Percentiles rank a stretch among this genome's conserved stretches.
Evolutionary conservation across 2,329 filamentous ascomycete species (phyloP).

Genomic region (Beauveria brongniartii): DNA sequence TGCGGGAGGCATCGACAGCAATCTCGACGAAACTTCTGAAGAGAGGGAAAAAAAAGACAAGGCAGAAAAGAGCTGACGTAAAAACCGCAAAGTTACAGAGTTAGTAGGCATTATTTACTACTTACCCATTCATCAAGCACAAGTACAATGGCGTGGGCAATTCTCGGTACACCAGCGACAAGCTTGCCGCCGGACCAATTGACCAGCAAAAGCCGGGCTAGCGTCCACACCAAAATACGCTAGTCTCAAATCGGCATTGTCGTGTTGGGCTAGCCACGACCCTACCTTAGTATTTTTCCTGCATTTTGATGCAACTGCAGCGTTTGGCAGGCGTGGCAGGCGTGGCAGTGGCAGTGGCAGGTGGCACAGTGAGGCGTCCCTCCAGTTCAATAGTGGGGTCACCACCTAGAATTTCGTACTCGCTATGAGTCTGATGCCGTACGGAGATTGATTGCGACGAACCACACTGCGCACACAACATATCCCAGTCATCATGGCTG

Average conservation of each 20-base stretch:
- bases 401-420: neutral
- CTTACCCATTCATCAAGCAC: too few relatives aligned
- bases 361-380: neutral
- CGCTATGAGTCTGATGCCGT: neutral
- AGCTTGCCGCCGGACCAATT: neutral
- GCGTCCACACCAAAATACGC: neutral
- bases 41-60: too few relatives aligned
- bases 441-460: neutral
- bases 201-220: neutral
- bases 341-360: neutral
- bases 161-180: too few relatives aligned
- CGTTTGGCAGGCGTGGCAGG: neutral
- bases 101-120: too few relatives aligned
- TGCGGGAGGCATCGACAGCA: too few relatives aligned
- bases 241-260: slow-evolving; percentile 4
- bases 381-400: slow-evolving; percentile 1
- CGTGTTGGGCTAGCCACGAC: neutral
- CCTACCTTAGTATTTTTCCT: neutral
- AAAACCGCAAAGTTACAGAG: too few relatives aligned
- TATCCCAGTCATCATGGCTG: neutral
- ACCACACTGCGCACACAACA: neutral
- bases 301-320: neutral
- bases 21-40: too few relatives aligned
- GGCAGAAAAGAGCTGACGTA: too few relatives aligned
- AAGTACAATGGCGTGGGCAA: too few relatives aligned